Percentiles rank a stretch among this genome's conserved stretches.
These are phyloP conservation scores for Stylonectria norvegica DNA, from an alignment of 2,329 filamentous ascomycete species.

Conservation along the genomic window DNA sequence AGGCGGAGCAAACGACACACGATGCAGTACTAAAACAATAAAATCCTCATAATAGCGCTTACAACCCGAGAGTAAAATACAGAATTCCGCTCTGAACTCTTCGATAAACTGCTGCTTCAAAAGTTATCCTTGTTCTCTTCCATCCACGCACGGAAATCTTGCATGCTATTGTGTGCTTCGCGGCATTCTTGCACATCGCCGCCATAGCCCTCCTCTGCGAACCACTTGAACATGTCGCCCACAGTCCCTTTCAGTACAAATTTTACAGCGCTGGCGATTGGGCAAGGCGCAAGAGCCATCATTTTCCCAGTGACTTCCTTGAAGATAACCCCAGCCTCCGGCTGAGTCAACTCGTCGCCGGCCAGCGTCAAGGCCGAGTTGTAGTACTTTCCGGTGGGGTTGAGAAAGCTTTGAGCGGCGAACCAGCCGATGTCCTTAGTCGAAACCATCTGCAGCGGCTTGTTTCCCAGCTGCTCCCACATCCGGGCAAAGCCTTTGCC, in stretches of 20 bases:
- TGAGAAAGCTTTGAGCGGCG: slow-evolving; percentile 35
- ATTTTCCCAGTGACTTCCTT: neutral
- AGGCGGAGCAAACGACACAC: no score
- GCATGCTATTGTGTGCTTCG: slow-evolving; percentile 4
- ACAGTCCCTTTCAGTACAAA: slow-evolving; percentile 11
- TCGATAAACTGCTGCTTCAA: no score
- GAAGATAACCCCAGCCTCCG: slow-evolving; percentile 12
- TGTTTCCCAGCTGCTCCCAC: slow-evolving; percentile 17
- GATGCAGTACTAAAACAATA: no score
- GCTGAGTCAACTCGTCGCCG: slow-evolving; percentile 16
- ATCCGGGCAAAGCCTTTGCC: slow-evolving; percentile 31
- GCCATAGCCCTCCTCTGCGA: slow-evolving; percentile 16
- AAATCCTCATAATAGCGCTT: no score
- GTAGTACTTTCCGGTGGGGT: slow-evolving; percentile 27
- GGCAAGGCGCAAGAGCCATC: slow-evolving; percentile 12
- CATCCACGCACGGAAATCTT: slow-evolving; percentile 13
- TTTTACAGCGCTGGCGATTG: slow-evolving; percentile 11
- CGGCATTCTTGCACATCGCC: slow-evolving; percentile 10
- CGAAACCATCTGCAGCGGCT: slow-evolving; percentile 35
- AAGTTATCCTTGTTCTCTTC: neutral
- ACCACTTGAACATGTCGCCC: slow-evolving; percentile 17
- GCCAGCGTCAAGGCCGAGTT: slow-evolving; percentile 10
- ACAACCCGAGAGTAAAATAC: no score
- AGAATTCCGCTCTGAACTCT: no score
- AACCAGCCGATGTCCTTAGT: slow-evolving; percentile 41